phyloP scores from a whole-genome alignment of 176 grass and related monocot genomes.

The Miscanthus lutarioriparius region DNA sequence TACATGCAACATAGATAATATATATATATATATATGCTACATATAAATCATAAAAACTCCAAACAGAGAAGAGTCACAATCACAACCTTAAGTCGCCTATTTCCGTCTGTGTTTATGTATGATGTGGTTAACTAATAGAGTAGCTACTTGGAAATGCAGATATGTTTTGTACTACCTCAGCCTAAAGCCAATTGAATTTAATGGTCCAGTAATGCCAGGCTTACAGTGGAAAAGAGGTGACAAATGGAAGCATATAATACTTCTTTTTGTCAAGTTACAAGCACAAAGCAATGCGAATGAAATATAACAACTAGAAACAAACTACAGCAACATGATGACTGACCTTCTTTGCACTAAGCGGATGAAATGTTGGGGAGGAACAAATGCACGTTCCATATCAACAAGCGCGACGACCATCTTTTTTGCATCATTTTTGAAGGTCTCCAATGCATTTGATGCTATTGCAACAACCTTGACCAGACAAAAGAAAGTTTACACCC shows the following conservation, averaged over 20 bases:
- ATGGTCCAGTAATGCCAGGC: background rate
- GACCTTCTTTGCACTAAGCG: constrained; percentile 93
- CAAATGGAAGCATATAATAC: background rate
- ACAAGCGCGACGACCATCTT: constrained; percentile 98
- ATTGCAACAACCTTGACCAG: constrained; percentile 74
- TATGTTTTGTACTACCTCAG: constrained; percentile 1
- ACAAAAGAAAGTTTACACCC: constrained; percentile 28
- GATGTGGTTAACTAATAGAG: background rate
- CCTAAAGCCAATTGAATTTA: background rate
- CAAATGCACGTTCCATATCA: constrained; percentile 96
- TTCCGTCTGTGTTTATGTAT: background rate
- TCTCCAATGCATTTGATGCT: constrained; percentile 80
- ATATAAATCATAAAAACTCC: background rate
- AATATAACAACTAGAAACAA: constrained; percentile 1
- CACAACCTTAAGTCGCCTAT: background rate
- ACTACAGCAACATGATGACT: constrained; percentile 24
- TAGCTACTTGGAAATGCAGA: background rate
- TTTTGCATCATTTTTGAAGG: constrained; percentile 85
- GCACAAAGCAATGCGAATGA: constrained; percentile 18
- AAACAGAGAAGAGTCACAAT: background rate
- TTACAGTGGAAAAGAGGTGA: constrained; percentile 12
- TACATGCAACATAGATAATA: background rate
- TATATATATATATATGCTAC: background rate
- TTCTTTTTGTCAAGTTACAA: background rate
- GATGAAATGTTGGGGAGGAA: constrained; percentile 95